Evolutionary conservation across 441 rosid species (phyloP).

Genomic region (Capsella rubella): DNA sequence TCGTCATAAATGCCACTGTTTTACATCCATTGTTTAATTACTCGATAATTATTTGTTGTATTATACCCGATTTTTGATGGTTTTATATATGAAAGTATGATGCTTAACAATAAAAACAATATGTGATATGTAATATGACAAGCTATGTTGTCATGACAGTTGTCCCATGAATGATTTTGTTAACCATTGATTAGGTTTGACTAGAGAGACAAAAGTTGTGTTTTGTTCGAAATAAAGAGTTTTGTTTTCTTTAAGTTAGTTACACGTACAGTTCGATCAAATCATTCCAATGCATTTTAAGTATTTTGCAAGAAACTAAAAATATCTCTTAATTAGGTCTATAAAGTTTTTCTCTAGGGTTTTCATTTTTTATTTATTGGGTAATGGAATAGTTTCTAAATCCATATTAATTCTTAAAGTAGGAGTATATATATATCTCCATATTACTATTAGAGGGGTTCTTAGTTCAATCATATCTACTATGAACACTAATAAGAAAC

Average conservation of each 20-base stretch:
- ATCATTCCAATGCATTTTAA: background rate
- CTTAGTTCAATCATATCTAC: background rate
- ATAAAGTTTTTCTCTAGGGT: background rate
- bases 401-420: background rate
- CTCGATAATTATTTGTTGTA: constrained; percentile 19
- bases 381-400: background rate
- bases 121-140: constrained; percentile 36
- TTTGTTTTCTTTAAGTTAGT: background rate
- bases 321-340: background rate
- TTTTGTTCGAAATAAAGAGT: constrained; percentile 12
- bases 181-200: constrained; percentile 11
- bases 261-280: background rate
- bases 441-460: background rate
- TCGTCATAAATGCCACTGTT: constrained; percentile 20
- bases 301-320: background rate
- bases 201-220: constrained; percentile 28
- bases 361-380: background rate
- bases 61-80: background rate
- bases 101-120: constrained; percentile 1
- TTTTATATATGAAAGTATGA: background rate
- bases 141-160: constrained; percentile 40
- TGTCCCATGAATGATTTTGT: constrained; percentile 28
- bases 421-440: background rate
- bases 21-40: constrained; percentile 7
- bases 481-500: background rate